Conservation (phyloP, 2,329 filamentous ascomycete species). For the Pseudocercospora cruenta region DNA sequence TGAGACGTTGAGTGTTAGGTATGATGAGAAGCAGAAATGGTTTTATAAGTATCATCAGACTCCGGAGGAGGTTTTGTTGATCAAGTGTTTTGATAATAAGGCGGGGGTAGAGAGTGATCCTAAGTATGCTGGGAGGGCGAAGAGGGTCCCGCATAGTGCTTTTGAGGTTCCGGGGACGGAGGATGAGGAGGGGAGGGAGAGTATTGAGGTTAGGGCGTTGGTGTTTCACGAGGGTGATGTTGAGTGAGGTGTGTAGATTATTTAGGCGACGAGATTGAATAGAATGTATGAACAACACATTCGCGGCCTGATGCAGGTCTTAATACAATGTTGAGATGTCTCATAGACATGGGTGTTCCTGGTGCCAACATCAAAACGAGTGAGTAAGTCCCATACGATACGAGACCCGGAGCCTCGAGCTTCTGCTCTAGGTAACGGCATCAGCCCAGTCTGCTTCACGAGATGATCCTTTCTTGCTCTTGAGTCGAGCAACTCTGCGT, state of each 20-base stretch:
- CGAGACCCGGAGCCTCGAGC: too few relatives aligned
- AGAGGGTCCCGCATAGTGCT: conserved; percentile 66
- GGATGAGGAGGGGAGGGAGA: conserved; percentile 72
- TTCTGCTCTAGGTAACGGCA: too few relatives aligned
- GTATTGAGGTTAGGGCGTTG: conserved; percentile 82
- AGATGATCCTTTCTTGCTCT: too few relatives aligned
- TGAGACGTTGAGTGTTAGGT: conserved; percentile 70
- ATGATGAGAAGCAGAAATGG: conserved; percentile 69
- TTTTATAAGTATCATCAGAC: conserved; percentile 71
- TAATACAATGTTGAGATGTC: too few relatives aligned
- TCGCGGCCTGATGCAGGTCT: too few relatives aligned
- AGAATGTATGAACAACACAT: background rate
- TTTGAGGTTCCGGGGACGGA: conserved; percentile 74
- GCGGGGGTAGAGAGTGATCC: conserved; percentile 38
- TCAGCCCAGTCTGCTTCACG: too few relatives aligned
- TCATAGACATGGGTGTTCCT: too few relatives aligned
- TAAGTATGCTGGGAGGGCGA: conserved; percentile 22
- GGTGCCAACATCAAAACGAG: too few relatives aligned
- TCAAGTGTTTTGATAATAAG: conserved; percentile 51
- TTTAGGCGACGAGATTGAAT: background rate
- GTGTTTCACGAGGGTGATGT: conserved; percentile 61
- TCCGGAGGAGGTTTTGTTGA: conserved; percentile 53
- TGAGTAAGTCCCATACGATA: too few relatives aligned
- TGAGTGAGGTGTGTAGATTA: conserved; percentile 4
- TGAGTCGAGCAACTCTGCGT: too few relatives aligned